These are phyloP conservation scores for Curvularia eragrostidis DNA, from an alignment of 2,329 filamentous ascomycete genomes.

Conservation along the genomic window DNA sequence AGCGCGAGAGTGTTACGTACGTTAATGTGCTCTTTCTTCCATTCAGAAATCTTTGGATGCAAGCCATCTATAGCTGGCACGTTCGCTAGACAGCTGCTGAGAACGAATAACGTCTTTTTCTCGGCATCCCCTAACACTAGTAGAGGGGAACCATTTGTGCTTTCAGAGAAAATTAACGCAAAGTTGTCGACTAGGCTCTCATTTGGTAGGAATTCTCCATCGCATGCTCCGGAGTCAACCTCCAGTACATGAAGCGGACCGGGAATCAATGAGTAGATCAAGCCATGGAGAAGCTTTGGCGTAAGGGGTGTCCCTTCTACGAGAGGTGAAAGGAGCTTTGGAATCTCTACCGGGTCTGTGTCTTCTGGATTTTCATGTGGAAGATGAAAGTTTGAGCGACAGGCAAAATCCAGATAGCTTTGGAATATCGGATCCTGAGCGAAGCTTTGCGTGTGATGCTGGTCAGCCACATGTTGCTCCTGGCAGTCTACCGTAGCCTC, in stretches of 20 bases:
- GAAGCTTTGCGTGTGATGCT: neutral
- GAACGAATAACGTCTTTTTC: constrained; percentile 1
- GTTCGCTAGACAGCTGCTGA: neutral
- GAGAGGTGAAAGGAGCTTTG: constrained; percentile 3
- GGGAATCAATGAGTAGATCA: constrained; percentile 2
- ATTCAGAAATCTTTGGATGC: constrained; percentile 1
- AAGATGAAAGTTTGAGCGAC: constrained; percentile 3
- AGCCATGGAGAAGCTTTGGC: constrained; percentile 1
- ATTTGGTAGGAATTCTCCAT: neutral
- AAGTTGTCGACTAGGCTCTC: neutral
- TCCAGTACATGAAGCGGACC: constrained; percentile 5
- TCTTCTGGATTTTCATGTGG: constrained; percentile 4
- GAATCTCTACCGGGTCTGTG: neutral
- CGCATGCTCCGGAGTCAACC: neutral
- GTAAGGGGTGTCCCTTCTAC: constrained; percentile 6
- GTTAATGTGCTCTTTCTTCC: constrained; percentile 6
- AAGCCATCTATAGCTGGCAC: neutral
- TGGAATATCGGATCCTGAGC: neutral
- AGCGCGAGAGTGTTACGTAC: neutral
- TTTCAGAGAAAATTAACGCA: neutral
- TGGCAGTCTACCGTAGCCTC: neutral
- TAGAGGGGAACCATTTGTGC: neutral
- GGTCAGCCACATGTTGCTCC: neutral
- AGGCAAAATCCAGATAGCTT: constrained; percentile 9
- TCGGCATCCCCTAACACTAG: neutral